Percentiles rank a stretch among this genome's conserved stretches.
Evolutionary conservation across 768 basidiomycete species (phyloP).

Genomic region (Cystobasidium ongulense): DNA sequence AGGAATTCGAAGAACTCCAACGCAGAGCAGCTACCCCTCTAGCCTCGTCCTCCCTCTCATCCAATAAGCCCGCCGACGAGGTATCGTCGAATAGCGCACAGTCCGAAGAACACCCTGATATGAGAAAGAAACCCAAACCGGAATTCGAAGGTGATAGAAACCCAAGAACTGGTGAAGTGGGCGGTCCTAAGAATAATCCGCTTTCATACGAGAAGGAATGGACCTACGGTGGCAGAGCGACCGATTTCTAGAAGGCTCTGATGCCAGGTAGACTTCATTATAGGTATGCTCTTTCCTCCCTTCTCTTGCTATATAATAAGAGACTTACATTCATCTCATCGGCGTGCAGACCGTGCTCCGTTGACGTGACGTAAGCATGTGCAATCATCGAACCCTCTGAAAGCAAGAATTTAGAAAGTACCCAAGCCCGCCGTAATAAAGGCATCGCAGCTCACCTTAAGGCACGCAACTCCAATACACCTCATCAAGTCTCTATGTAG

Average conservation of each 20-base stretch:
- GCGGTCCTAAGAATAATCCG: constrained; percentile 81
- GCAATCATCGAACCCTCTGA: too few relatives aligned
- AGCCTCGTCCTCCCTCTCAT: constrained; percentile 43
- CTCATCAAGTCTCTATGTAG: too few relatives aligned
- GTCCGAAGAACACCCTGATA: constrained; percentile 46
- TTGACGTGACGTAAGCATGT: too few relatives aligned
- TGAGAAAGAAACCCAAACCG: constrained; percentile 51
- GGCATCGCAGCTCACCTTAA: too few relatives aligned
- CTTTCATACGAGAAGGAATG: constrained; percentile 69
- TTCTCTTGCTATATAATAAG: too few relatives aligned
- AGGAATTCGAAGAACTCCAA: constrained; percentile 77
- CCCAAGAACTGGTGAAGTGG: constrained; percentile 71
- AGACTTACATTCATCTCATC: too few relatives aligned
- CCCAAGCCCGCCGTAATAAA: too few relatives aligned
- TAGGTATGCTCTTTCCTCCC: too few relatives aligned
- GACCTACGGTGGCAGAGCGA: constrained; percentile 70
- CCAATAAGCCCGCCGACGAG: constrained; percentile 42
- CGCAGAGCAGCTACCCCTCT: constrained; percentile 46
- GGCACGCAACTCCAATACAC: too few relatives aligned
- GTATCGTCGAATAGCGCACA: constrained; percentile 39
- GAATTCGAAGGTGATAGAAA: constrained; percentile 76
- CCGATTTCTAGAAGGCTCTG: constrained; percentile 16
- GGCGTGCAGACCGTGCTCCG: too few relatives aligned
- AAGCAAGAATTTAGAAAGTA: too few relatives aligned
- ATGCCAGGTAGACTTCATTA: too few relatives aligned